phyloP scores from a whole-genome alignment of 345 rosid species.

The Salix exigua region DNA sequence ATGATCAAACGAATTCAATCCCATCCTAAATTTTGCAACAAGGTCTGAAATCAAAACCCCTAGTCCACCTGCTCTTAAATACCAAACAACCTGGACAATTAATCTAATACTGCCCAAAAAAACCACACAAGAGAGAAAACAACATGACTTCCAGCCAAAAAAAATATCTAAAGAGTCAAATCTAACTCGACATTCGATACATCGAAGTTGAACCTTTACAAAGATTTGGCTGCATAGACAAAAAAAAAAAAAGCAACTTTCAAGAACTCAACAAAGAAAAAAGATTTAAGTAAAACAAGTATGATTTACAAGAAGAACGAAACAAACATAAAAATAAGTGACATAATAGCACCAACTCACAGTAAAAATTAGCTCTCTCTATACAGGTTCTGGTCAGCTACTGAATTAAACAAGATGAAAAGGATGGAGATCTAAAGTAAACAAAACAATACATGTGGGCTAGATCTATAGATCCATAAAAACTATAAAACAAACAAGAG shows the following conservation, averaged over 20 bases:
- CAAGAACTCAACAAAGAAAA: background rate
- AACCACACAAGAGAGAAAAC: slow-evolving; percentile 7
- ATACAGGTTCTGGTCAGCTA: slow-evolving; percentile 24
- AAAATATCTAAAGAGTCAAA: slow-evolving; percentile 17
- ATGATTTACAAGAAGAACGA: background rate
- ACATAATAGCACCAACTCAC: slow-evolving; percentile 26
- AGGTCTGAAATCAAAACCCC: slow-evolving; percentile 12
- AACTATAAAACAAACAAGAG: background rate
- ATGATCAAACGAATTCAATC: background rate
- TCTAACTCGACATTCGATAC: slow-evolving; percentile 19
- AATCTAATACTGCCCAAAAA: background rate
- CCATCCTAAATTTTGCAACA: background rate
- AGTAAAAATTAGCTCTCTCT: slow-evolving; percentile 12
- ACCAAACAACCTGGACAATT: background rate
- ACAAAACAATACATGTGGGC: slow-evolving; percentile 43
- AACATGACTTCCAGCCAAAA: background rate
- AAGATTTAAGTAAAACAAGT: background rate
- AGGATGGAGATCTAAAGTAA: slow-evolving; percentile 54
- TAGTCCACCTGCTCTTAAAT: slow-evolving; percentile 8
- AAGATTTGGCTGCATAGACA: background rate
- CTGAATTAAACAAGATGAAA: slow-evolving; percentile 29
- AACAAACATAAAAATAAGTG: background rate
- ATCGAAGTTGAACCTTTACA: slow-evolving; percentile 1
- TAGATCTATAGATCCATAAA: slow-evolving; percentile 56
- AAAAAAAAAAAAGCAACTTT: background rate